Evolutionary conservation across 2,329 filamentous ascomycete species (phyloP).

Genomic region (Penicillium digitatum): DNA sequence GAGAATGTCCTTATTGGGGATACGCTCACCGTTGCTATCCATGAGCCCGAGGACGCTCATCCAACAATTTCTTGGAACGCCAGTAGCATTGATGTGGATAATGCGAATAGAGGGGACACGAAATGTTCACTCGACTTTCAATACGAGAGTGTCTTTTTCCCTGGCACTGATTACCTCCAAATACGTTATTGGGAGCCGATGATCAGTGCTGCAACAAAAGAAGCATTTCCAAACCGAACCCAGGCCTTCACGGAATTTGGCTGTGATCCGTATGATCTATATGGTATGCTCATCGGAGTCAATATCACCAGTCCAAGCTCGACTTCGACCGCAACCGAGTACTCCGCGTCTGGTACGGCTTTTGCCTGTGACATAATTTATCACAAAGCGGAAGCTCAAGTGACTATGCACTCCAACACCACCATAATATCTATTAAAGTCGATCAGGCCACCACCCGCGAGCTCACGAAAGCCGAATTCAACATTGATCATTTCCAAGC

Average conservation of each 20-base stretch:
- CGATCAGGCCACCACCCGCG: slow-evolving; percentile 17
- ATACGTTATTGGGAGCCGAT: slow-evolving; percentile 36
- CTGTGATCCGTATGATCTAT: slow-evolving; percentile 32
- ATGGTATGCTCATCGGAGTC: slow-evolving; percentile 32
- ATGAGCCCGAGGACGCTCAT: slow-evolving; percentile 14
- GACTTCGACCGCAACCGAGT: slow-evolving; percentile 9
- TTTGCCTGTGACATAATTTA: slow-evolving; percentile 34
- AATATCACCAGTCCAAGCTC: slow-evolving; percentile 22
- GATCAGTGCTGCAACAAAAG: slow-evolving; percentile 11
- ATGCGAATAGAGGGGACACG: slow-evolving; percentile 10
- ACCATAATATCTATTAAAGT: slow-evolving; percentile 29
- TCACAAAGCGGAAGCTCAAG: slow-evolving; percentile 25
- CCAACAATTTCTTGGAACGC: slow-evolving; percentile 30
- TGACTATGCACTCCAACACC: slow-evolving; percentile 35
- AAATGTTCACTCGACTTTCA: slow-evolving; percentile 29
- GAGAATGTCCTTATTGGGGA: slow-evolving; percentile 19
- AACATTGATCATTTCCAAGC: slow-evolving; percentile 33
- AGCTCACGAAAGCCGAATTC: slow-evolving; percentile 22
- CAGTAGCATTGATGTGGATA: slow-evolving; percentile 22
- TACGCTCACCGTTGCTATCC: slow-evolving; percentile 21
- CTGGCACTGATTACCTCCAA: slow-evolving; percentile 29
- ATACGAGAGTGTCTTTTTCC: slow-evolving; percentile 30
- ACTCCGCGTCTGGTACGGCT: slow-evolving; percentile 27
- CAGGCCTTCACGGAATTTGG: slow-evolving; percentile 25
- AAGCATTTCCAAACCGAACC: slow-evolving; percentile 9